Evolutionary conservation across 139 green algal species (phyloP), one percentile per base, ranked within the genome.

Genomic region (Gonium pectorale): DNA sequence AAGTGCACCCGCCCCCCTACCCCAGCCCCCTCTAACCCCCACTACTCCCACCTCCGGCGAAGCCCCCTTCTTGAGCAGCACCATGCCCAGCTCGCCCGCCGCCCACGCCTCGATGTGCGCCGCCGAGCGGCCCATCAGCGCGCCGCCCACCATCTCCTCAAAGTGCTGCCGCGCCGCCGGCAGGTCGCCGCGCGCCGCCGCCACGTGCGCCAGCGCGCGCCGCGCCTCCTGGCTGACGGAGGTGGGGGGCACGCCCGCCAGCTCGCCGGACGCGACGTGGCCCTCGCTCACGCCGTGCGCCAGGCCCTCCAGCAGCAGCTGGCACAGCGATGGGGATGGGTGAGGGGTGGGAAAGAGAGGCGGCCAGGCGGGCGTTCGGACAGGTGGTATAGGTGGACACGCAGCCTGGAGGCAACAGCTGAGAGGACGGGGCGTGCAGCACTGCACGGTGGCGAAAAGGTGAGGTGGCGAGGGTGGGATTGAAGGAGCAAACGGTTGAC

Each of bases 171-270:
- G 88, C 37, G 91, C 89, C 31, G 52, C 62, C 2, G 41, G 9
- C 27, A 63, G 46, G 83, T 96, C 89, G n/a, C 93, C 93, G n/a
- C 89, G 87, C 49, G 85, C 91, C 67, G 95, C 72, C 31, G 86
- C 83, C n/a, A 87, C 86, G 69, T 93, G 91, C 31, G 90, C 93
- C 52, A 80, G n/a, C n/a, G n/a, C n/a, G n/a, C n/a, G n/a, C n/a
- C n/a, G n/a, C n/a, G 87, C 87, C 77, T 97, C 92, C 87, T 97
- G 94, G 80, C 92, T 87, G 60, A 97, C 91, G 80, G 74, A 89
- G 37, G 91, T 40, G 13, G 94, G 90, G 5, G 92, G 69, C n/a
- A 91, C 85, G 66, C 93, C 95, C 15, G 90, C 91, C 85, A 96
- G 83, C 70, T 90, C 89, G 17, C 87, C 90, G 86, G 96, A 96